Percentiles rank a stretch among this genome's conserved stretches.
These are phyloP conservation scores for Coemansia sp. DNA, from an alignment of 192 early-diverging fungal genomes.

Conservation along the genomic window DNA sequence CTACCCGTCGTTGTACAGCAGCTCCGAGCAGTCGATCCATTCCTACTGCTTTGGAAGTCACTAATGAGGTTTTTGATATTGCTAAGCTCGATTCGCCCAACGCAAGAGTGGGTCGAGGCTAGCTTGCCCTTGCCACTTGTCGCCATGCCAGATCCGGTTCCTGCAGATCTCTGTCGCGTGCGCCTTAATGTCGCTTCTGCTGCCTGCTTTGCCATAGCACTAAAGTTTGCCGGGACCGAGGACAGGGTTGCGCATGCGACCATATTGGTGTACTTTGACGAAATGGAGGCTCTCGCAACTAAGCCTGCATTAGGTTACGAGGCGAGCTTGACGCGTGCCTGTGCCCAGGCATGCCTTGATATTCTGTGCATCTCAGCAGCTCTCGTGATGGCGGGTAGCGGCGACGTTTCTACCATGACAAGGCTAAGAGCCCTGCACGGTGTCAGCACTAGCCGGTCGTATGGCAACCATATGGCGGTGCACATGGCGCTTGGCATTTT, in stretches of 20 bases:
- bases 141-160: background rate
- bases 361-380: constrained; percentile 60
- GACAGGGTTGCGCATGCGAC: constrained; percentile 17
- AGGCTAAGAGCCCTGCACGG: constrained; percentile 59
- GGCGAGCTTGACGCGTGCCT: constrained; percentile 56
- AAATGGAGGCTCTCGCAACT: constrained; percentile 13
- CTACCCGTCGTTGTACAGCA: constrained; percentile 58
- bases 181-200: constrained; percentile 30
- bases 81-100: constrained; percentile 67
- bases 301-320: constrained; percentile 35
- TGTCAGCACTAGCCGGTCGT: constrained; percentile 19
- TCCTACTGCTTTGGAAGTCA: constrained; percentile 67
- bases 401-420: constrained; percentile 62
- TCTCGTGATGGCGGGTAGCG: constrained; percentile 81
- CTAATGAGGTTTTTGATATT: constrained; percentile 73
- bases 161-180: constrained; percentile 28
- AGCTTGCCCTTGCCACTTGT: constrained; percentile 16
- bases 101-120: constrained; percentile 62
- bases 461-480: constrained; percentile 51
- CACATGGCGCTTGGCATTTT: constrained; percentile 47
- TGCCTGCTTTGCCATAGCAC: constrained; percentile 37
- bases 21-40: constrained; percentile 71
- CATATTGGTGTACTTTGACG: constrained; percentile 31
- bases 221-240: constrained; percentile 44
- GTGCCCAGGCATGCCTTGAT: constrained; percentile 68